Base-by-base conservation (phyloP, 1,284 basidiomycete genomes). In the Ustilago lituana region DNA sequence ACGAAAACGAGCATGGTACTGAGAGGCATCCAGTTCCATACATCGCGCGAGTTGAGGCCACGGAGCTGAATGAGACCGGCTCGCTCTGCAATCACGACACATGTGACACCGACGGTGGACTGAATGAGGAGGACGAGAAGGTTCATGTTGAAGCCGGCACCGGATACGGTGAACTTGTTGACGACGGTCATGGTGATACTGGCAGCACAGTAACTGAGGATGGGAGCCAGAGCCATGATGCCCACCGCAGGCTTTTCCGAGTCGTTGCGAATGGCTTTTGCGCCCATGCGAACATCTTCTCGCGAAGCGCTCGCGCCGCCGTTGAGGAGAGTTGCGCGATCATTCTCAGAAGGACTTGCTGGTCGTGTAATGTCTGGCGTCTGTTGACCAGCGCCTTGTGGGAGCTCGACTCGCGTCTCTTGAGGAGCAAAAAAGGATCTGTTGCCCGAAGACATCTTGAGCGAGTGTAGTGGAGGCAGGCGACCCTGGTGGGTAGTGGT, bases 141-240 rank as follows among this genome's bases (percentile, higher is more conserved):
- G 74, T 93, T 98, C 95, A 98, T 98, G 73, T 91, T 92, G 84
- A 99, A 99, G 74, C 92, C 84, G 32, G 86, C 86, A 4, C 96
- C 96, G 5, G 95, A 98, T 9, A 98, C 94, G 61, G 98, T 92
- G 78, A 90, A 98, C 92, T 98, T 98, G 86, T 98, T 98, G 64
- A 97, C 89, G 43, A 98, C 88, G 0, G 96, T 99, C 96, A 99
- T 99, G 55, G 94, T 85, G 77, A 99, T 97, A 36, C 92, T 94
- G 3, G 95, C 93, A 24, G 90, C 75, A 82, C 96, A 99, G 84
- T 98, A 98, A 78, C 90, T 92, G 59, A 91, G 67, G 68, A 98
- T 91, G 27, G 94, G 89, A 9, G 90, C 85, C 31, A 89, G 89
- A 87, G 82, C 73, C 31, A 37, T 37, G 53, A 71, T 60, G 26